Conservation (phyloP, 805 yeast species). For the Komagataella pseudopastoris region DNA sequence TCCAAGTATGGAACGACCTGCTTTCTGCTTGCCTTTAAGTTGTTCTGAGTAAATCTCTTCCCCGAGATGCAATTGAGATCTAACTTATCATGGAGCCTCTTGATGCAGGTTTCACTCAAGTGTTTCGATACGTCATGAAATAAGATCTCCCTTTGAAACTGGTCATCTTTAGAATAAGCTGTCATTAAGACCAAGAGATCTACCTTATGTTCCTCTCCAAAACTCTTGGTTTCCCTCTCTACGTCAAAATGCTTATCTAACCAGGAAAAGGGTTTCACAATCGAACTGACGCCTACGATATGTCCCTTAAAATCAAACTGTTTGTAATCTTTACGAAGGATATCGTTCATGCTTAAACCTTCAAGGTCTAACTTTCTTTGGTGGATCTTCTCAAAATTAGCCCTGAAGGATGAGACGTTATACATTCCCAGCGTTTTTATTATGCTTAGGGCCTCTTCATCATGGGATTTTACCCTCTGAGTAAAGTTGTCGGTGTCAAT, state of each 20-base stretch:
- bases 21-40: slow-evolving; percentile 61
- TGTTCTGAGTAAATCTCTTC: slow-evolving; percentile 14
- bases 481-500: slow-evolving; percentile 65
- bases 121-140: slow-evolving; percentile 8
- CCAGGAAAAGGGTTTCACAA: slow-evolving; percentile 52
- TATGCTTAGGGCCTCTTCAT: slow-evolving; percentile 24
- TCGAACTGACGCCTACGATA: slow-evolving; percentile 63
- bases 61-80: slow-evolving; percentile 9
- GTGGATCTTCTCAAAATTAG: slow-evolving; percentile 19
- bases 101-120: slow-evolving; percentile 7
- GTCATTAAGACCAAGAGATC: slow-evolving; percentile 36
- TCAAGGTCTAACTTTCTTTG: slow-evolving; percentile 46
- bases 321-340: slow-evolving; percentile 78
- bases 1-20: slow-evolving; percentile 63
- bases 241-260: slow-evolving; percentile 16
- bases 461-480: slow-evolving; percentile 49
- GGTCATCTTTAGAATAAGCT: slow-evolving; percentile 18
- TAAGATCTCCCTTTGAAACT: slow-evolving; percentile 31
- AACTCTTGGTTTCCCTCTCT: slow-evolving; percentile 10
- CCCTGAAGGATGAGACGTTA: slow-evolving; percentile 8
- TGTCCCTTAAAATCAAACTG: slow-evolving; percentile 32
- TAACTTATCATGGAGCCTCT: slow-evolving; percentile 10
- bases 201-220: slow-evolving; percentile 17
- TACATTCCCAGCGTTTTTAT: slow-evolving; percentile 18
- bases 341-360: slow-evolving; percentile 45